Evolutionary conservation across 2,329 filamentous ascomycete genomes (phyloP).

Genomic region (Verticillium nonalfalfae): DNA sequence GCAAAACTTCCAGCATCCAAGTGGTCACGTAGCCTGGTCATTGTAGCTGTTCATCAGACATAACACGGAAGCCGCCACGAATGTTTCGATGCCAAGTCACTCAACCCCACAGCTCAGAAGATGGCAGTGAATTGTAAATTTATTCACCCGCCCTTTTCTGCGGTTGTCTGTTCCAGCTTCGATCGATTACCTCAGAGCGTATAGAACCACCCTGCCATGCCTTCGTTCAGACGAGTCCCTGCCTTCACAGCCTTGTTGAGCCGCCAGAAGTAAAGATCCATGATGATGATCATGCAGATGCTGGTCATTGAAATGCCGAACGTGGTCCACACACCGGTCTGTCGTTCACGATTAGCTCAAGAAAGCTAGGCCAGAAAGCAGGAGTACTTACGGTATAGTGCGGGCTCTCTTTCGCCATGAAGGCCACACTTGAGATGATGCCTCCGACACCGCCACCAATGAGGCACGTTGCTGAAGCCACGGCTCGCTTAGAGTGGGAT

Average conservation of each 20-base stretch:
- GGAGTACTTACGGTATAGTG: slow-evolving; percentile 9
- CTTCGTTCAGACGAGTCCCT: slow-evolving; percentile 3
- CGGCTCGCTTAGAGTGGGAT: slow-evolving; percentile 18
- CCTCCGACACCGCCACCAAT: slow-evolving; percentile 20
- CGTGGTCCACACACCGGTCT: slow-evolving; percentile 9
- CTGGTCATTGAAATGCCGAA: slow-evolving; percentile 8
- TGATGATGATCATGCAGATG: slow-evolving; percentile 4
- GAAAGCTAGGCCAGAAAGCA: not conserved
- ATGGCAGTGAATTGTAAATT: too few species aligned
- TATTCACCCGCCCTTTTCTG: too few species aligned
- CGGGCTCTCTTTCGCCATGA: slow-evolving; percentile 14
- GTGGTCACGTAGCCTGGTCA: too few species aligned
- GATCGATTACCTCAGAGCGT: slow-evolving; percentile 1
- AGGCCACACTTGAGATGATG: slow-evolving; percentile 13
- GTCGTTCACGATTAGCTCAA: not conserved
- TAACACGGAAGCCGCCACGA: too few species aligned
- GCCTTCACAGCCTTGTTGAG: slow-evolving; percentile 7
- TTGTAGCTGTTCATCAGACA: too few species aligned
- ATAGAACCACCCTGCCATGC: slow-evolving; percentile 7
- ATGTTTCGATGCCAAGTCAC: too few species aligned
- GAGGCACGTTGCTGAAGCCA: slow-evolving; percentile 19
- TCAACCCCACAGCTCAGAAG: too few species aligned
- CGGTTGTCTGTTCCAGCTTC: not conserved
- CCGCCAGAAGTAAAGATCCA: slow-evolving; percentile 8
- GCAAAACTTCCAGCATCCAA: too few species aligned